These are phyloP conservation scores for Chimonanthus salicifolius DNA, from an alignment of 164 flowering plant species.

Conservation along the genomic window DNA sequence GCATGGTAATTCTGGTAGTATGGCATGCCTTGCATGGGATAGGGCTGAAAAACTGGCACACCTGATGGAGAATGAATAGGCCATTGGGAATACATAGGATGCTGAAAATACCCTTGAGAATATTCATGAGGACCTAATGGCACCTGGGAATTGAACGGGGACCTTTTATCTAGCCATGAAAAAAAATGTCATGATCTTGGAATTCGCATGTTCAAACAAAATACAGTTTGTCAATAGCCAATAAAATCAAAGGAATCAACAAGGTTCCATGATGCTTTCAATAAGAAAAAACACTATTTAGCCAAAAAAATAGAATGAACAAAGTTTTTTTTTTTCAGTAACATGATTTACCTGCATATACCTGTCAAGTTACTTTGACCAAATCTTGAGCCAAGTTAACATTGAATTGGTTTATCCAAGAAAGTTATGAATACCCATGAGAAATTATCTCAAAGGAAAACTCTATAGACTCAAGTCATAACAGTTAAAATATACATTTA, in stretches of 20 bases:
- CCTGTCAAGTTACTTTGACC: no score
- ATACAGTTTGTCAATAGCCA: no score
- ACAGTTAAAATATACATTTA: no score
- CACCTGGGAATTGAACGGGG: conserved; percentile 36
- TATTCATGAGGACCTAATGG: conserved; percentile 51
- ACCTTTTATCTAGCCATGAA: conserved; percentile 41
- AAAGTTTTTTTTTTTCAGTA: neutral
- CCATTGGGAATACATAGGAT: conserved; percentile 79
- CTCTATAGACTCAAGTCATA: no score
- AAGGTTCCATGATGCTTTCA: neutral
- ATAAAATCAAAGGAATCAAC: neutral
- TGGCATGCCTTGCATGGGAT: conserved; percentile 86
- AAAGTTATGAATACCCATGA: no score
- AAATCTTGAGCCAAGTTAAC: no score
- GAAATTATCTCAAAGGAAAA: no score
- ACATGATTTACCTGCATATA: no score
- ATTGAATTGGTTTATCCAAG: no score
- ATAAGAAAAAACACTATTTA: neutral
- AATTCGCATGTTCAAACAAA: conserved; percentile 10
- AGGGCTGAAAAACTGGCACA: conserved; percentile 63
- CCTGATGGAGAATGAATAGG: conserved; percentile 74
- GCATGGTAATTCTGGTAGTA: conserved; percentile 72
- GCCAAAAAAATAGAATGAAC: neutral
- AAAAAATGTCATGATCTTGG: neutral
- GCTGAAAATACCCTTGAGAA: conserved; percentile 71